Conservation (phyloP, 176 grass and related monocot species). For the Rhipidocladum racemiflorum region DNA sequence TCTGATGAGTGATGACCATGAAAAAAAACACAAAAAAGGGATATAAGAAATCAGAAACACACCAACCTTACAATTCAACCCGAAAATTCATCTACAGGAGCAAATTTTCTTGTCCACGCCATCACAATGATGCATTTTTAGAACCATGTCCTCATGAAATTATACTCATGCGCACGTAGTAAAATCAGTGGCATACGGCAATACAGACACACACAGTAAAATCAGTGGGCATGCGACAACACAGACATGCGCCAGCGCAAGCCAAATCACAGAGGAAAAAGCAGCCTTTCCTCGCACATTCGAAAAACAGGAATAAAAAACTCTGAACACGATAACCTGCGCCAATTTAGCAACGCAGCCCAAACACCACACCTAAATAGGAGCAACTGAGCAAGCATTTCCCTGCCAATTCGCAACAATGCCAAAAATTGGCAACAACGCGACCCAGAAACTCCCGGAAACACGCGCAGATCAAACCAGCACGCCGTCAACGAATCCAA, state of each 20-base stretch:
- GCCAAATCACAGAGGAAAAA: background rate
- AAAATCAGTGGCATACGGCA: constrained; percentile 5
- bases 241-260: background rate
- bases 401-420: background rate
- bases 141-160: constrained; percentile 9
- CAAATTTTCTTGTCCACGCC: background rate
- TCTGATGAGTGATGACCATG: background rate
- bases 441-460: background rate
- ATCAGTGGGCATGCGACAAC: constrained; percentile 11
- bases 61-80: background rate
- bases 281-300: constrained; percentile 2
- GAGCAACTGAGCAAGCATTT: background rate
- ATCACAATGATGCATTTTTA: background rate
- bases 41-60: background rate
- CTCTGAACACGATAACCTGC: background rate
- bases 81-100: background rate
- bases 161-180: background rate
- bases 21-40: background rate
- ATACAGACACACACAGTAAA: background rate
- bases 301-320: background rate
- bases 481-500: background rate
- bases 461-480: constrained; percentile 11
- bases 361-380: background rate
- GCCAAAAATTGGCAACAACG: background rate
- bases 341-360: background rate